Conservation (phyloP, 2,329 filamentous ascomycete species). For the Malbranchea zuffiana region DNA sequence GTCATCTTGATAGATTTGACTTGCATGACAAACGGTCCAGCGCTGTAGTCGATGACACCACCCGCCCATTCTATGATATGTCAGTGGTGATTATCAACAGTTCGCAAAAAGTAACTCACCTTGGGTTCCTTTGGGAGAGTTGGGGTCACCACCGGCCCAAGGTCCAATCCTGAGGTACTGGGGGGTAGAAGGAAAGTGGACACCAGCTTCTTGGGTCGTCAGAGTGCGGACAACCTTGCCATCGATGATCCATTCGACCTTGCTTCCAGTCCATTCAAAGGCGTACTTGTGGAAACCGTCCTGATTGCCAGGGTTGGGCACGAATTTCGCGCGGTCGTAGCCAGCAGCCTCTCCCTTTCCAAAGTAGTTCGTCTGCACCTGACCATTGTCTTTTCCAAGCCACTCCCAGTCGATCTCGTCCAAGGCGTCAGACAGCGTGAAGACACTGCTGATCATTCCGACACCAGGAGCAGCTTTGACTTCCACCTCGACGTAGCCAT, state of each 20-base stretch:
- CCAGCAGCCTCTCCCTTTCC: conserved; percentile 75
- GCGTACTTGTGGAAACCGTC: conserved; percentile 72
- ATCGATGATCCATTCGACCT: conserved; percentile 79
- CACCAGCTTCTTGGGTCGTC: conserved; percentile 54
- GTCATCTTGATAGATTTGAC: conserved; percentile 65
- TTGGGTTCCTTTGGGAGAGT: conserved; percentile 71
- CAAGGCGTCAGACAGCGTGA: conserved; percentile 79
- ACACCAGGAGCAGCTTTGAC: conserved; percentile 78
- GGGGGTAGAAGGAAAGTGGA: conserved; percentile 86
- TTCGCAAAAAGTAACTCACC: conserved; percentile 26
- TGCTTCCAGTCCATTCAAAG: conserved; percentile 78
- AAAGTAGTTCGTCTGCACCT: conserved; percentile 97
- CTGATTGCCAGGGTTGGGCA: conserved; percentile 59
- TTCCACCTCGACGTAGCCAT: conserved; percentile 75
- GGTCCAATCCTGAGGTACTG: conserved; percentile 89
- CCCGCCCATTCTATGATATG: conserved; percentile 60
- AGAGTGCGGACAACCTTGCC: conserved; percentile 67
- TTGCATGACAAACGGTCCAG: conserved; percentile 77
- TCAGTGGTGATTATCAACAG: neutral
- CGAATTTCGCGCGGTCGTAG: conserved; percentile 82
- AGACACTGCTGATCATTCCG: conserved; percentile 86
- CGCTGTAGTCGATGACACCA: conserved; percentile 70
- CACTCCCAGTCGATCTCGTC: conserved; percentile 98
- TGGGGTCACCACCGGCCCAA: conserved; percentile 82
- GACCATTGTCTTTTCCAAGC: conserved; percentile 62